A percentile compares a stretch with the other conserved stretches of the same genome.
phyloP scores from a whole-genome alignment of 176 grass and related monocot genomes.

The Typha latifolia region DNA sequence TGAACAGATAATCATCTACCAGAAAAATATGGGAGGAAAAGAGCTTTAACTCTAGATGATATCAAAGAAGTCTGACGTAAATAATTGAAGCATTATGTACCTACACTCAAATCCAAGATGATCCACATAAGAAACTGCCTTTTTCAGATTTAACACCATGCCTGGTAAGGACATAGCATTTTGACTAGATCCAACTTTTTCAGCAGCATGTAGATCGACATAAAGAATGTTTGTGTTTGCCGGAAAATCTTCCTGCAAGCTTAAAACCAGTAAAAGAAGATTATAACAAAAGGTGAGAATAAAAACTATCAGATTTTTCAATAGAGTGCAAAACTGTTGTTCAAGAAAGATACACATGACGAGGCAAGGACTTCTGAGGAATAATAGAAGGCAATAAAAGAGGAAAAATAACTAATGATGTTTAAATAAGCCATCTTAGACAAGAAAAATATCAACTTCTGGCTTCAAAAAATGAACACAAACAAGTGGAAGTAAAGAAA shows the following conservation, averaged over 20 bases:
- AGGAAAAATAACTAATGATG: not conserved
- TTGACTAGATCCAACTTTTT: constrained; percentile 73
- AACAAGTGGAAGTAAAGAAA: not conserved
- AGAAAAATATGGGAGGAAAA: not conserved
- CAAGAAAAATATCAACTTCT: not conserved
- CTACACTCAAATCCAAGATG: constrained; percentile 89
- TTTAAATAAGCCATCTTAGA: not conserved
- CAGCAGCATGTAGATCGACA: constrained; percentile 70
- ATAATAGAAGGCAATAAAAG: not conserved
- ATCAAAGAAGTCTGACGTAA: not conserved
- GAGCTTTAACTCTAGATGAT: not conserved
- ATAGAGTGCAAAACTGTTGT: not conserved
- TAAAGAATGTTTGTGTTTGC: constrained; percentile 99
- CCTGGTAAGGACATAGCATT: constrained; percentile 75
- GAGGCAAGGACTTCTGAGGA: not conserved
- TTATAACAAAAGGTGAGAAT: constrained; percentile 19
- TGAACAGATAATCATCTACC: not conserved
- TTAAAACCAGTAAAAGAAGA: constrained; percentile 39
- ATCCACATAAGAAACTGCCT: constrained; percentile 69
- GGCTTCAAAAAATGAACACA: not conserved
- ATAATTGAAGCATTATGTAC: constrained; percentile 37
- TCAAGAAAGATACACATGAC: constrained; percentile 5
- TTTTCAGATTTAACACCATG: constrained; percentile 94
- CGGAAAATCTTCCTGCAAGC: constrained; percentile 76
- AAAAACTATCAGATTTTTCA: not conserved